These are phyloP conservation scores for Penicillium sp. DNA, from an alignment of 2,329 filamentous ascomycete species.

Conservation along the genomic window DNA sequence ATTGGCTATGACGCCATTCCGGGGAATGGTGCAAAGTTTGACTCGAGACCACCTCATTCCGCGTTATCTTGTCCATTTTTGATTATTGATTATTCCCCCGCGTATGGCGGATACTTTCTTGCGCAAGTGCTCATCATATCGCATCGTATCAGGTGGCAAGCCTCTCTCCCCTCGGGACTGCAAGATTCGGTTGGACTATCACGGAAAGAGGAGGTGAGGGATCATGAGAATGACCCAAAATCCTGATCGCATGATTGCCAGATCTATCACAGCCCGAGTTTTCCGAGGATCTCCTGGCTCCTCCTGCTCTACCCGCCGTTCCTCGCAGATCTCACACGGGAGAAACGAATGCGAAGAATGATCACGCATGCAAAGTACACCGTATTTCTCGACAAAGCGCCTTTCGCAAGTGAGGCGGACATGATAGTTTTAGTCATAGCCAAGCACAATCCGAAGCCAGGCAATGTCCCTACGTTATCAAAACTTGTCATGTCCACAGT, in stretches of 20 bases:
- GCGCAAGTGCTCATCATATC: background rate
- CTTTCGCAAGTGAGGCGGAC: too few relatives aligned
- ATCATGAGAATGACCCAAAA: background rate
- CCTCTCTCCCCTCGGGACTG: background rate
- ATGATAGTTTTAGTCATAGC: background rate
- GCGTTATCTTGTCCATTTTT: background rate
- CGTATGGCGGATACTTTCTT: constrained; percentile 2
- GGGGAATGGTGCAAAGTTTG: constrained; percentile 5
- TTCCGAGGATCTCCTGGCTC: background rate
- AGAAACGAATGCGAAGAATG: background rate
- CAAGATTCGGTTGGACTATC: background rate
- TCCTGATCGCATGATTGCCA: background rate
- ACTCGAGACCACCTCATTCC: background rate
- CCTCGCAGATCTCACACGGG: background rate
- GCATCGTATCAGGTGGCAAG: constrained; percentile 1
- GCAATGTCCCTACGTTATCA: constrained; percentile 6
- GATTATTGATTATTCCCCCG: background rate
- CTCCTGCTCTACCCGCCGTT: background rate
- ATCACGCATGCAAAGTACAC: background rate
- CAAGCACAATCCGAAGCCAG: background rate
- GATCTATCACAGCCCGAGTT: background rate
- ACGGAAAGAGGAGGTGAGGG: background rate
- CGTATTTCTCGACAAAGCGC: background rate
- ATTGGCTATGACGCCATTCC: constrained; percentile 16
- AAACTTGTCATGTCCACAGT: constrained; percentile 2